Evolutionary conservation across 306 rosid genomes (phyloP).

Genomic region (Lathyrus oleraceus): DNA sequence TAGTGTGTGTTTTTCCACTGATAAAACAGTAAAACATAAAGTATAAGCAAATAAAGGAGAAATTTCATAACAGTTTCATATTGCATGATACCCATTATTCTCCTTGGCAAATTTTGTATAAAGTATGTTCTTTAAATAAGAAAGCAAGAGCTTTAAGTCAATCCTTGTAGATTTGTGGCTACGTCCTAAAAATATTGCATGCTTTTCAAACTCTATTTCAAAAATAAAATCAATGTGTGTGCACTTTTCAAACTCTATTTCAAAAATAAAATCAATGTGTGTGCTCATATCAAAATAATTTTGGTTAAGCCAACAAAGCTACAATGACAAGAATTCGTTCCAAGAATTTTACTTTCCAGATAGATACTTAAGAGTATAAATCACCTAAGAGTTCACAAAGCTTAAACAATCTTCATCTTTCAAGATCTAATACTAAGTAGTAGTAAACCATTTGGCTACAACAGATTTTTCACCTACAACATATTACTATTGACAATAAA

Average conservation of each 20-base stretch:
- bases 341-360: not conserved
- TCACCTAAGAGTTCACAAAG: not conserved
- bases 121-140: not conserved
- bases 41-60: too few relatives aligned
- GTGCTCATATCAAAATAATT: not conserved
- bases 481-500: slow-evolving; percentile 10
- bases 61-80: too few relatives aligned
- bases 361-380: not conserved
- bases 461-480: slow-evolving; percentile 28
- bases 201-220: not conserved
- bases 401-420: not conserved
- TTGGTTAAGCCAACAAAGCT: not conserved
- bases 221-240: not conserved
- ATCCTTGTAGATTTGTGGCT: not conserved
- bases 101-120: not conserved
- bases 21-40: too few relatives aligned
- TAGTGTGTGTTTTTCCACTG: too few relatives aligned
- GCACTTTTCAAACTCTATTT: too few relatives aligned
- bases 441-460: slow-evolving; percentile 14
- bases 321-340: not conserved
- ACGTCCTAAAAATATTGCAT: not conserved
- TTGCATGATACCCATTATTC: not conserved
- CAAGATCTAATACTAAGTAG: not conserved
- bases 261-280: not conserved
- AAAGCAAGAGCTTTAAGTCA: not conserved